phyloP scores from a whole-genome alignment of 495 filamentous ascomycete species.

The Penicillium fimorum region DNA sequence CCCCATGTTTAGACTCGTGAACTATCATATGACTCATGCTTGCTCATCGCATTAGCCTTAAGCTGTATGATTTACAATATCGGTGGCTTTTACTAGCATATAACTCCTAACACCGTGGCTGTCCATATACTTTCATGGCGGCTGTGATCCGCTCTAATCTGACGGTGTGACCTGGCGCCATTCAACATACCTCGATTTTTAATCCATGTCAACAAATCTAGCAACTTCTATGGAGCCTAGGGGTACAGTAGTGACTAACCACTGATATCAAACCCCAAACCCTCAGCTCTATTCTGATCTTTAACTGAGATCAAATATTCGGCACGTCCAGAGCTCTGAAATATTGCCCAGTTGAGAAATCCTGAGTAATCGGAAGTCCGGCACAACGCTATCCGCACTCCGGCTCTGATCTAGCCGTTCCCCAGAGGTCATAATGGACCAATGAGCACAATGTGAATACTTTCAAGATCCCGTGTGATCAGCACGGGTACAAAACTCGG shows the following conservation, averaged over 20 bases:
- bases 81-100: background rate
- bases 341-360: slow-evolving; percentile 15
- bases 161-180: background rate
- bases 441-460: slow-evolving; percentile 5
- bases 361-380: slow-evolving; percentile 15
- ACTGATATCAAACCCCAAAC: too few relatives aligned
- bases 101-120: background rate
- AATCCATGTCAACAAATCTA: background rate
- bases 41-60: background rate
- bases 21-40: slow-evolving; percentile 7
- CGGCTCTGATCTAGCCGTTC: slow-evolving; percentile 11
- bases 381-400: slow-evolving; percentile 15
- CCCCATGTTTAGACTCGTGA: background rate
- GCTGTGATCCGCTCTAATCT: background rate
- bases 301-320: background rate
- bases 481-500: slow-evolving; percentile 1
- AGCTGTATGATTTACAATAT: background rate
- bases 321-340: background rate
- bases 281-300: background rate
- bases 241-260: background rate
- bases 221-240: background rate
- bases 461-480: slow-evolving; percentile 14
- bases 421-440: slow-evolving; percentile 8
- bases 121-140: background rate
- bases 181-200: background rate